Percentiles rank a stretch among this genome's conserved stretches.
These are phyloP conservation scores for Leptographium procerum DNA, from an alignment of 2,329 filamentous ascomycete species.

Conservation along the genomic window DNA sequence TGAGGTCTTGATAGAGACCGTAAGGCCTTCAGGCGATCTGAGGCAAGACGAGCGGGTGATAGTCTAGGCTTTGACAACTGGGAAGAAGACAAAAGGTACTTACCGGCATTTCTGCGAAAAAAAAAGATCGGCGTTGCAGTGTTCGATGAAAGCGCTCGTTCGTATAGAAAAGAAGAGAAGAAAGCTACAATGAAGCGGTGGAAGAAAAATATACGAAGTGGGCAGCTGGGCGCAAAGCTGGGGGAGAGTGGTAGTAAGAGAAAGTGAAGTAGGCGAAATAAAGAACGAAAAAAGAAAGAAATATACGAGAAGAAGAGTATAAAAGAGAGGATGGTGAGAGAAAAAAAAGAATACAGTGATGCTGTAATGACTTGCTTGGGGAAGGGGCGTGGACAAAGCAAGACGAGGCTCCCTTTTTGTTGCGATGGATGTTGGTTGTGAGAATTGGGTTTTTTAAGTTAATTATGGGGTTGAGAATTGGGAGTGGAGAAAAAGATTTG, in stretches of 20 bases:
- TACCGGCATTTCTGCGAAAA: not conserved
- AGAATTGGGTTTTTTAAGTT: slow-evolving; percentile 10
- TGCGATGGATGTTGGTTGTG: slow-evolving; percentile 6
- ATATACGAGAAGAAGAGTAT: not conserved
- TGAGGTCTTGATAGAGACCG: not conserved
- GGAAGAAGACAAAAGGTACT: not conserved
- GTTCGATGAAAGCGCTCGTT: not conserved
- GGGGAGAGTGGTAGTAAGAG: not conserved
- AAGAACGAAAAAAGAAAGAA: not conserved
- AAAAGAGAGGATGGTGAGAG: not conserved
- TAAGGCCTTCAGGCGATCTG: not conserved
- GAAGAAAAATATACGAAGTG: not conserved
- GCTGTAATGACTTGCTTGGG: slow-evolving; percentile 11
- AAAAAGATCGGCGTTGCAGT: not conserved
- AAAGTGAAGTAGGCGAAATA: not conserved
- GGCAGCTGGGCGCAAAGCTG: not conserved
- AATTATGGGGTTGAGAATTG: slow-evolving; percentile 10
- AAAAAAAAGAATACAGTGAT: not conserved
- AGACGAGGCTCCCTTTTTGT: slow-evolving; percentile 11
- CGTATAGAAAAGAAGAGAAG: not conserved
- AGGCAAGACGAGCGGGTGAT: not conserved
- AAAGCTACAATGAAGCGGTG: not conserved
- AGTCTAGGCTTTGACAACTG: not conserved
- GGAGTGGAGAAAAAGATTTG: not conserved
- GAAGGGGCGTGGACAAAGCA: slow-evolving; percentile 1